Conservation (phyloP, 2,329 filamentous ascomycete species). For the Cladobotryum mycophilum region DNA sequence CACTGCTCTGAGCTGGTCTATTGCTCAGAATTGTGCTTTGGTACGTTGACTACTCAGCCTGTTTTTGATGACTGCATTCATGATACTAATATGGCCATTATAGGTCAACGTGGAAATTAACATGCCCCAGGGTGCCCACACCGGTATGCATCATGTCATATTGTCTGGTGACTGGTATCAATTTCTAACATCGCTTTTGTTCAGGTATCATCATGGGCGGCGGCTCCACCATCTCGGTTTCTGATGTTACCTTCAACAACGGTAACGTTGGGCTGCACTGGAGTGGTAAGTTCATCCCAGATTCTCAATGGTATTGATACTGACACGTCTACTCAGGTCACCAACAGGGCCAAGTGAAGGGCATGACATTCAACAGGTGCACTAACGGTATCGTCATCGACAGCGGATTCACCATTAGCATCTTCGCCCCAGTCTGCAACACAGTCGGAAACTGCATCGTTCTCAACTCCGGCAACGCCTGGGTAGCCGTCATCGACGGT, state of each 20-base stretch:
- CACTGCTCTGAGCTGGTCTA: conserved; percentile 15
- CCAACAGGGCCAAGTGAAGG: conserved; percentile 12
- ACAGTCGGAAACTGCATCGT: conserved; percentile 9
- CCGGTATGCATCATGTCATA: conserved; percentile 5
- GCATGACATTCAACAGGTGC: conserved; percentile 7
- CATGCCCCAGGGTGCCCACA: conserved; percentile 13
- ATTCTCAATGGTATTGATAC: background rate
- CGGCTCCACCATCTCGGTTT: conserved; percentile 16
- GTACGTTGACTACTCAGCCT: background rate
- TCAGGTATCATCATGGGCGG: conserved; percentile 7
- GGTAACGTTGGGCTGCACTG: conserved; percentile 17
- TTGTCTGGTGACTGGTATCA: background rate
- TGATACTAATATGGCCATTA: background rate
- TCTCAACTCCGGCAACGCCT: conserved; percentile 7
- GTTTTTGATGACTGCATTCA: background rate
- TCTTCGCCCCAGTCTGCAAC: conserved; percentile 9
- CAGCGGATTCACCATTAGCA: conserved; percentile 7
- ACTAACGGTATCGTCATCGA: conserved; percentile 9
- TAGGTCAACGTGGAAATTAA: conserved; percentile 14
- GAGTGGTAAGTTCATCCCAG: conserved; percentile 9
- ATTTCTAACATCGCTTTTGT: background rate
- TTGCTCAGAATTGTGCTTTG: conserved; percentile 17
- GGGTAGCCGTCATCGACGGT: conserved; percentile 10
- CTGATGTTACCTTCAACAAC: conserved; percentile 14
- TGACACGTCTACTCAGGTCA: background rate